These are phyloP conservation scores for Trametes sanguinea DNA, from an alignment of 768 basidiomycete species.

Conservation along the genomic window DNA sequence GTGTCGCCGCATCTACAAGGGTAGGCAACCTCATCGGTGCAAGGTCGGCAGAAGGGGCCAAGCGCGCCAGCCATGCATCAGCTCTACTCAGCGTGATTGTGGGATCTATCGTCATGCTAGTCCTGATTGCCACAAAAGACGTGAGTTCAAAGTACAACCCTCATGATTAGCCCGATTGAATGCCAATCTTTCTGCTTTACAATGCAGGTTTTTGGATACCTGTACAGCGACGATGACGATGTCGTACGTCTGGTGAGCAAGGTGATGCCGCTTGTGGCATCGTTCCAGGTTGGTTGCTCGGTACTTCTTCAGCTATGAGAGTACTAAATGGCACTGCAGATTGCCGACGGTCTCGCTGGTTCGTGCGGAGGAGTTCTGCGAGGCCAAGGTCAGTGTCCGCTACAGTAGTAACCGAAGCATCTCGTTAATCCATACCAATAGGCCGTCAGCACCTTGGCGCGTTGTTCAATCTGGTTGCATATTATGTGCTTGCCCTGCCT, in stretches of 20 bases:
- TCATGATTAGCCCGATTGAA: too few species aligned
- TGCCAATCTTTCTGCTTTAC: neutral
- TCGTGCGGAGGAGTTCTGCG: conserved; percentile 52
- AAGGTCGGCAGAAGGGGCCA: conserved; percentile 52
- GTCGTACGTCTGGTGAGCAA: conserved; percentile 51
- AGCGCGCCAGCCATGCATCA: conserved; percentile 59
- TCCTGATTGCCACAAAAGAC: conserved; percentile 57
- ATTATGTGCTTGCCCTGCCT: conserved; percentile 55
- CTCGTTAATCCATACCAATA: conserved; percentile 18
- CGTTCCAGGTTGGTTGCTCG: conserved; percentile 45
- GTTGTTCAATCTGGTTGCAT: conserved; percentile 69
- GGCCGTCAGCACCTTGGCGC: conserved; percentile 72
- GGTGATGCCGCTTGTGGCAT: conserved; percentile 56
- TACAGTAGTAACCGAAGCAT: too few species aligned
- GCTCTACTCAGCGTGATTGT: conserved; percentile 64
- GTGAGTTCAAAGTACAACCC: conserved; percentile 37
- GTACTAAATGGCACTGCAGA: conserved; percentile 29
- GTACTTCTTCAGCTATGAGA: neutral
- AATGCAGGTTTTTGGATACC: conserved; percentile 59
- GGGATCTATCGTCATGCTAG: conserved; percentile 58
- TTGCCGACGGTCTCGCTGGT: conserved; percentile 54
- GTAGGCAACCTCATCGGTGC: conserved; percentile 75
- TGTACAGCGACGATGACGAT: conserved; percentile 65
- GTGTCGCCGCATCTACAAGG: conserved; percentile 71
- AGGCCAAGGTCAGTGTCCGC: conserved; percentile 42